Conservation (phyloP, 441 rosid genomes). For the Theobroma grandiflorum region DNA sequence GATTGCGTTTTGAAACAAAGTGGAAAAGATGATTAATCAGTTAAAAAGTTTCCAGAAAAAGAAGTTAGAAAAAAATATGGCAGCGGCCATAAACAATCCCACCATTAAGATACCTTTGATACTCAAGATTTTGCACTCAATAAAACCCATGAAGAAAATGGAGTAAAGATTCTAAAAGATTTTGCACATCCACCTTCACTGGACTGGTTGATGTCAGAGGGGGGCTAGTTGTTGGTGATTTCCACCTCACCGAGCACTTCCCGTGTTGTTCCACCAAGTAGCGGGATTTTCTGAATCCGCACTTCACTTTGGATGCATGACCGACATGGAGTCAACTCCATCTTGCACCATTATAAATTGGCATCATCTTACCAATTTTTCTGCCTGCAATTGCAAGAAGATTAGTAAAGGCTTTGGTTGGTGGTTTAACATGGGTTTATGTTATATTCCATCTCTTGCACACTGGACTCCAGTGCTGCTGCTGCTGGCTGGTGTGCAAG, state of each 20-base stretch:
- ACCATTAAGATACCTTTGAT: constrained; percentile 4
- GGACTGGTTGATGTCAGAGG: constrained; percentile 23
- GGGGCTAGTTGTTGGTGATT: constrained; percentile 15
- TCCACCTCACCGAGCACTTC: constrained; percentile 25
- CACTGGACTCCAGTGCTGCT: constrained; percentile 18
- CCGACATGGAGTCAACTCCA: constrained; percentile 2
- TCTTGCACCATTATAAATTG: constrained; percentile 9
- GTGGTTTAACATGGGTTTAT: constrained; percentile 23
- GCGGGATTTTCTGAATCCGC: constrained; percentile 16
- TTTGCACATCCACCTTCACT: constrained; percentile 20
- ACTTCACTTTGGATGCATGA: constrained; percentile 4
- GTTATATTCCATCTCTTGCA: constrained; percentile 36
- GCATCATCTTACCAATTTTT: neutral
- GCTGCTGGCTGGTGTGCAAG: constrained; percentile 24
- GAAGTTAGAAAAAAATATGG: too few species aligned
- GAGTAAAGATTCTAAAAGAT: constrained; percentile 13
- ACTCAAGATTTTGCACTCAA: constrained; percentile 20
- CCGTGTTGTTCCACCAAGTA: constrained; percentile 17
- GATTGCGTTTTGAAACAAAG: neutral
- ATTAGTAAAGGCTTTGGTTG: neutral
- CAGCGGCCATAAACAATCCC: neutral
- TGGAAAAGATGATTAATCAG: neutral
- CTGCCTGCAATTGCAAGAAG: constrained; percentile 3
- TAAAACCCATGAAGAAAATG: constrained; percentile 2
- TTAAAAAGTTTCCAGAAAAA: neutral